A percentile compares a stretch with the other conserved stretches of the same genome.
Evolutionary conservation across 2,329 filamentous ascomycete species (phyloP).

Genomic region (Claviceps monticola): DNA sequence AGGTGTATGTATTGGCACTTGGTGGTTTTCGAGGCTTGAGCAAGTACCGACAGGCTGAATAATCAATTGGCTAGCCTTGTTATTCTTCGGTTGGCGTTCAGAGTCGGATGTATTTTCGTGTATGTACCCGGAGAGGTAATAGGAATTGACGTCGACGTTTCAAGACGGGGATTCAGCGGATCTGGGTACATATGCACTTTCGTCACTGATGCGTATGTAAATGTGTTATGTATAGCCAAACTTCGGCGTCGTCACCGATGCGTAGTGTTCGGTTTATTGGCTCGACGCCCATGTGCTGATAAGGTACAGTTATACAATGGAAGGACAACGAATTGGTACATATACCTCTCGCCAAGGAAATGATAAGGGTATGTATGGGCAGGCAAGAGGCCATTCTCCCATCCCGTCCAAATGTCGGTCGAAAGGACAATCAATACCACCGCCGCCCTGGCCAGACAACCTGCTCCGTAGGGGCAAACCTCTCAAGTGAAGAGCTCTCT

Average conservation of each 20-base stretch:
- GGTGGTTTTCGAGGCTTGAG: too few species aligned
- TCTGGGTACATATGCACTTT: not conserved
- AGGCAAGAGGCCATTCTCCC: not conserved
- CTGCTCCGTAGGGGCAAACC: too few species aligned
- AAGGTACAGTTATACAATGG: not conserved
- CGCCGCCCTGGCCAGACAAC: too few species aligned
- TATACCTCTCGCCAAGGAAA: not conserved
- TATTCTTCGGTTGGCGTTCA: not conserved
- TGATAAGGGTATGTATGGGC: not conserved
- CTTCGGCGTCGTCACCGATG: not conserved
- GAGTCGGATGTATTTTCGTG: too few species aligned
- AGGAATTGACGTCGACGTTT: not conserved
- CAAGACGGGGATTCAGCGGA: not conserved
- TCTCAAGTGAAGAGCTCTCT: too few species aligned
- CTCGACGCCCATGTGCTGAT: not conserved
- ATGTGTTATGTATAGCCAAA: not conserved
- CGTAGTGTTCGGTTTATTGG: not conserved
- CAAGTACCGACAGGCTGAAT: too few species aligned
- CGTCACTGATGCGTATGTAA: not conserved
- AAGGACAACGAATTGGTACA: not conserved
- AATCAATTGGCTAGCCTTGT: not conserved
- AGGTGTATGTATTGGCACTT: too few species aligned
- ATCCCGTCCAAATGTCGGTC: not conserved
- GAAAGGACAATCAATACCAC: not conserved
- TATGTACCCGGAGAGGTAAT: not conserved